Evolutionary conservation across 768 basidiomycete genomes (phyloP).

Genomic region (Leccinum variicolor): DNA sequence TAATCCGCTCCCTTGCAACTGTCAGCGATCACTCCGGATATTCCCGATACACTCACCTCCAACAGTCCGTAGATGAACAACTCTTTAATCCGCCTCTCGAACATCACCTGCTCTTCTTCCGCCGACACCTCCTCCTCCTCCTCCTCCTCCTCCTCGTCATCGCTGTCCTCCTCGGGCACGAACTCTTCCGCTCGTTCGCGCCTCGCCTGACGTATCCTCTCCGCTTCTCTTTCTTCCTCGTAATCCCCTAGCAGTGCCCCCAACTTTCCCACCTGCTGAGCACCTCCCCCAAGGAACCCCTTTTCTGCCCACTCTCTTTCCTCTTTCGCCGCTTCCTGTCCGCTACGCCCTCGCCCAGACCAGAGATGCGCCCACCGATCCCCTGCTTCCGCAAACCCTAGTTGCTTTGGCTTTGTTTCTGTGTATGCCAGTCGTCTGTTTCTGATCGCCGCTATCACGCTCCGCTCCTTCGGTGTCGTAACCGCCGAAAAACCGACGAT

Average conservation of each 20-base stretch:
- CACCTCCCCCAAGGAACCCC: constrained; percentile 54
- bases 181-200: constrained; percentile 42
- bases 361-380: constrained; percentile 67
- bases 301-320: constrained; percentile 68
- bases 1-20: constrained; percentile 76
- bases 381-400: constrained; percentile 51
- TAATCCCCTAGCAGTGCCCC: constrained; percentile 64
- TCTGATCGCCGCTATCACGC: constrained; percentile 57
- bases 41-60: constrained; percentile 45
- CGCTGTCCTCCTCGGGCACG: constrained; percentile 58
- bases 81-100: constrained; percentile 63
- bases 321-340: constrained; percentile 53
- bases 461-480: constrained; percentile 62
- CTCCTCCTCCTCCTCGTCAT: constrained; percentile 37
- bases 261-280: constrained; percentile 66
- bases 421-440: constrained; percentile 70
- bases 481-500: constrained; percentile 39
- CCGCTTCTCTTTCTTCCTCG: constrained; percentile 75
- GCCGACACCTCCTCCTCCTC: constrained; percentile 41
- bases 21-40: no score
- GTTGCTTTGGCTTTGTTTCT: constrained; percentile 49
- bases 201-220: constrained; percentile 49
- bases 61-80: constrained; percentile 73
- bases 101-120: constrained; percentile 47
- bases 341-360: constrained; percentile 50